These are phyloP conservation scores for Coemansia sp. DNA, from an alignment of 192 early-diverging fungal genomes.

Conservation along the genomic window DNA sequence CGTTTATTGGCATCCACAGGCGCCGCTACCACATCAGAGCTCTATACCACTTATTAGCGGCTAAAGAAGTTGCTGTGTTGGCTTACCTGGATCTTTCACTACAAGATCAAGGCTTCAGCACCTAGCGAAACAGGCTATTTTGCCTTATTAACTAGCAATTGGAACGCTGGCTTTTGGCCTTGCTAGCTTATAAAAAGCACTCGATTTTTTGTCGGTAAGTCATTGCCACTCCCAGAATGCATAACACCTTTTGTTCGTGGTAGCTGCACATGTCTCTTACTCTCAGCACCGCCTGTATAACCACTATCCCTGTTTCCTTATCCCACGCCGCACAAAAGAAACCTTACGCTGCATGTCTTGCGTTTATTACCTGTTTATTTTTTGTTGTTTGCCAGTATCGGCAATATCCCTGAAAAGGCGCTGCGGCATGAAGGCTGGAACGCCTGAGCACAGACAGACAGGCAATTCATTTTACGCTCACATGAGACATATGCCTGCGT, in stretches of 20 bases:
- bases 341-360: conserved; percentile 10
- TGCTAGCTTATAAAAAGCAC: not conserved
- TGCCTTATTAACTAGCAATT: too few relatives aligned
- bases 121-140: too few relatives aligned
- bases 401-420: not conserved
- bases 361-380: conserved; percentile 10
- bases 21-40: not conserved
- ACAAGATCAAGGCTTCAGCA: too few relatives aligned
- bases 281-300: conserved; percentile 6
- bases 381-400: not conserved
- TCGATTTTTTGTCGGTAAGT: conserved; percentile 8
- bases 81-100: too few relatives aligned
- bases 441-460: not conserved
- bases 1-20: not conserved
- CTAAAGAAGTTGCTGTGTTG: too few relatives aligned
- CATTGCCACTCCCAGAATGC: conserved; percentile 9
- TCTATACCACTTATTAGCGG: too few relatives aligned
- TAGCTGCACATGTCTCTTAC: conserved; percentile 1
- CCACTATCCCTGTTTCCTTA: not conserved
- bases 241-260: not conserved
- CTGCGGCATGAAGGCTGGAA: not conserved
- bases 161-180: too few relatives aligned
- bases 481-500: conserved; percentile 6
- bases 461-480: conserved; percentile 6
- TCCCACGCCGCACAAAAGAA: not conserved